Base-by-base conservation (phyloP, 2,329 filamentous ascomycete genomes). In the Pseudogymnoascus sp. region DNA sequence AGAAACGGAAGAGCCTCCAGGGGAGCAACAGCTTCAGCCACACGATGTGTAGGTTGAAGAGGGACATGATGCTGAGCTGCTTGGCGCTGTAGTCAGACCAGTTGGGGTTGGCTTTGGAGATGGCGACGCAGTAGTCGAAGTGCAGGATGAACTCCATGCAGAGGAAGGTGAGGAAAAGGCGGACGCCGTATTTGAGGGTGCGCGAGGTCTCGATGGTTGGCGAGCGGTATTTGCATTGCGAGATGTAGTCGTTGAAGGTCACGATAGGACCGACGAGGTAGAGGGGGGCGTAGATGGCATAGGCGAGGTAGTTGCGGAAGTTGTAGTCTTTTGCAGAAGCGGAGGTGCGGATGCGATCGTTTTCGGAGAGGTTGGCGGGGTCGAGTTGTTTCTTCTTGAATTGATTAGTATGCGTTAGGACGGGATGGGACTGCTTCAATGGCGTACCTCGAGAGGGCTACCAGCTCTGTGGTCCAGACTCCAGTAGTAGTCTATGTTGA, bases 1-100 rank as follows among this genome's bases (percentile, higher is more conserved):
- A 99, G n/a, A 99, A 85, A 4, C 96, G 90, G 84, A 98, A 98
- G 75, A 98, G 89, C n/a, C 95, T 89, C 93, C 93, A 99, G 0
- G 95, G 95, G 6, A 99, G 85, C 4, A 99, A 86, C 1, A 99
- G 86, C 75, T 99, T 99, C 56, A 99, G 83, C 96, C 96, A 99
- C 75, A 99, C 96, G 73, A 97, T 86, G 77, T 96, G 91, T 11
- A 99, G 86, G 76, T 97, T 97, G 81, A 98, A 96, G 79, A 89
- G 97, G 38, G 91, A 95, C 11, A 99, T 83, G 78, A 99, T 87
- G 72, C 86, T 89, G 46, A 99, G 85, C 74, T 99, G 91, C 50
- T 90, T 88, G 0, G 95, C 88, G 0, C 91, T 90, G 78, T 97
- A 98, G 24, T 86, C 79, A 28, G 81, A 80, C 95, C 95, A 99